These are phyloP conservation scores for Botrytis squamosa DNA, from an alignment of 2,329 filamentous ascomycete genomes.

Conservation along the genomic window DNA sequence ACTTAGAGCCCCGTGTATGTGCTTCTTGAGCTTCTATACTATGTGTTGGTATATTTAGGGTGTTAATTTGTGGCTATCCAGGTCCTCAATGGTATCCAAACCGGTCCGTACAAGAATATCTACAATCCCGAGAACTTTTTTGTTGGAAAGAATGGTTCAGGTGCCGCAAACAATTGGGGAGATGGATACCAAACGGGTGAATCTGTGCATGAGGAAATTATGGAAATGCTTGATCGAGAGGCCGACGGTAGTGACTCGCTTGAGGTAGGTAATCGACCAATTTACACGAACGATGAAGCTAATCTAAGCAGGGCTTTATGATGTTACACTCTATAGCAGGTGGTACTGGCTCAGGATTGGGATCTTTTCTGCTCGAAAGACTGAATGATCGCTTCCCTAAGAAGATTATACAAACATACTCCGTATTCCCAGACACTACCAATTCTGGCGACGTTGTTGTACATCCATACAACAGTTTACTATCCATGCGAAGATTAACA, in stretches of 20 bases:
- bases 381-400: slow-evolving; percentile 98
- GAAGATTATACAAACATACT: slow-evolving; percentile 99
- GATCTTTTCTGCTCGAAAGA: slow-evolving; percentile 89
- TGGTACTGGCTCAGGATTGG: slow-evolving; percentile 92
- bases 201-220: slow-evolving; percentile 88
- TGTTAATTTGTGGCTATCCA: slow-evolving; percentile 34
- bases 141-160: slow-evolving; percentile 87
- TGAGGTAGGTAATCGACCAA: slow-evolving; percentile 56
- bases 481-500: slow-evolving; percentile 85
- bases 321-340: slow-evolving; percentile 97
- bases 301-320: slow-evolving; percentile 77
- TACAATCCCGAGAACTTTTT: slow-evolving; percentile 99
- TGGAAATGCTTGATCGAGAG: slow-evolving; percentile 99
- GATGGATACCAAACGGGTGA: slow-evolving; percentile 94
- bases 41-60: background rate
- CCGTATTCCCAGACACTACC: slow-evolving; percentile 93
- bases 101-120: slow-evolving; percentile 93
- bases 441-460: slow-evolving; percentile 89
- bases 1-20: slow-evolving; percentile 83
- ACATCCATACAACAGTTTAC: slow-evolving; percentile 95
- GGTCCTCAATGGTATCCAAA: slow-evolving; percentile 91
- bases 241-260: slow-evolving; percentile 97
- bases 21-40: background rate
- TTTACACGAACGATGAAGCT: slow-evolving; percentile 25
- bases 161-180: slow-evolving; percentile 98